A percentile compares a stretch with the other conserved stretches of the same genome.
Evolutionary conservation across 108 stramenopile genomes (phyloP).

Genomic region (Conticribra guillardii): DNA sequence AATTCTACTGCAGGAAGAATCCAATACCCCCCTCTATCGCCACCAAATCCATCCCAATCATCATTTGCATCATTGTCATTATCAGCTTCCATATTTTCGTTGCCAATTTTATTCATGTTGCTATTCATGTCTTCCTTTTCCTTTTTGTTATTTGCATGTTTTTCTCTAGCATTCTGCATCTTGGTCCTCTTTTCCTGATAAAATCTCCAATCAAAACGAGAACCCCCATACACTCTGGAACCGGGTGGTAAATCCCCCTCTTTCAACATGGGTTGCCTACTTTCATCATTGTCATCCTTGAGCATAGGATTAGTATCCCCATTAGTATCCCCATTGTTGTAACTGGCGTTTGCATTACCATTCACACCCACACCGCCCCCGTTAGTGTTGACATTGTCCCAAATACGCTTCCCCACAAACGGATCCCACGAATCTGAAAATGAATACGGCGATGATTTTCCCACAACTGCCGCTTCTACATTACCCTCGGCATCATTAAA

Average conservation of each 20-base stretch:
- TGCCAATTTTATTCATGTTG: background rate
- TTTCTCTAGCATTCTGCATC: too few relatives aligned
- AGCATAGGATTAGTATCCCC: background rate
- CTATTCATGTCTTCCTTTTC: background rate
- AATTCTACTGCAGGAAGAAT: constrained; percentile 76
- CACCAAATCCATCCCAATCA: constrained; percentile 79
- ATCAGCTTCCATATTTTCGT: background rate
- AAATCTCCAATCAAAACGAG: constrained; percentile 64
- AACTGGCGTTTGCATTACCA: background rate
- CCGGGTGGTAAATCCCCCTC: constrained; percentile 47
- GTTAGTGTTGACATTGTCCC: constrained; percentile 40
- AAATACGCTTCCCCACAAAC: constrained; percentile 49
- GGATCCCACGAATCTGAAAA: constrained; percentile 54
- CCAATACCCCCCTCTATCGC: constrained; percentile 62
- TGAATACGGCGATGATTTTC: constrained; percentile 37
- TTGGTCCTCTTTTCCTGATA: constrained; percentile 32
- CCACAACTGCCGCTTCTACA: constrained; percentile 61
- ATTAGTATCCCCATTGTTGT: background rate
- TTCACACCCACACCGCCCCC: too few relatives aligned
- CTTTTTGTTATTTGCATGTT: too few relatives aligned
- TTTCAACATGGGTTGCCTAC: constrained; percentile 28
- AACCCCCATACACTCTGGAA: constrained; percentile 68
- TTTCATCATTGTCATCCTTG: background rate
- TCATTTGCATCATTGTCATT: constrained; percentile 25
- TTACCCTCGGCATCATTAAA: constrained; percentile 64